Base-by-base conservation (phyloP, 768 basidiomycete genomes). In the Phylloporus sp. region DNA sequence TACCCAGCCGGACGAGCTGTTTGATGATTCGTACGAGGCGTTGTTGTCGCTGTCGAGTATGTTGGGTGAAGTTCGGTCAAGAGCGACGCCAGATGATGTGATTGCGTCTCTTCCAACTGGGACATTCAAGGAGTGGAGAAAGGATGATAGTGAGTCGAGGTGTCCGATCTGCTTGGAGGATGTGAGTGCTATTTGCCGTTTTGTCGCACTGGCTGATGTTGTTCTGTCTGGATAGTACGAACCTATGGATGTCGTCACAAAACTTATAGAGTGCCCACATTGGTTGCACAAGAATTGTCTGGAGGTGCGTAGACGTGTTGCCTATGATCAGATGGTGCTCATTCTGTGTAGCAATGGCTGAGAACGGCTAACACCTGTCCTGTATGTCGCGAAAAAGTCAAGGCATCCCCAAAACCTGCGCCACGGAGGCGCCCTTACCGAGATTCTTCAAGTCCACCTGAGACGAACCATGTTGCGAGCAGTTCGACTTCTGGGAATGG, bases 141-240 rank as follows among this genome's bases (percentile, higher is more conserved):
- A 73, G 6, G 64, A 74, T 2, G 84, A 84, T 34, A 82, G 82
- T 49, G 89, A 91, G 56, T 72, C 79, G 49, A 77, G 88, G 40
- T 92, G 90, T 67, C 88, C 90, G 2, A 91, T 92, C 47, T 92
- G 90, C 62, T 68, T 91, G 56, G 89, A 91, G 55, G 89, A 92
- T 68, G 89, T 89, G 61, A 47, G 86, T 76, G 1, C 8, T n/a
- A 9, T 28, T 6, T 9, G 15, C 34, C 13, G 13, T 28, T n/a
- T 31, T 1, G 8, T 10, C 1, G 18, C 39, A 10, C 35, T 7
- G 22, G 23, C 31, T 58, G 38, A 55, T 20, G n/a, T 20, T 39
- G 15, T 32, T 28, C 45, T n/a, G n/a, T n/a, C n/a, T n/a, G n/a
- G n/a, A n/a, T 48, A 91, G 89, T 92, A 91, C 56, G 70, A 73